phyloP scores from a whole-genome alignment of 176 grass and related monocot species.

The Eremochloa ophiuroides region DNA sequence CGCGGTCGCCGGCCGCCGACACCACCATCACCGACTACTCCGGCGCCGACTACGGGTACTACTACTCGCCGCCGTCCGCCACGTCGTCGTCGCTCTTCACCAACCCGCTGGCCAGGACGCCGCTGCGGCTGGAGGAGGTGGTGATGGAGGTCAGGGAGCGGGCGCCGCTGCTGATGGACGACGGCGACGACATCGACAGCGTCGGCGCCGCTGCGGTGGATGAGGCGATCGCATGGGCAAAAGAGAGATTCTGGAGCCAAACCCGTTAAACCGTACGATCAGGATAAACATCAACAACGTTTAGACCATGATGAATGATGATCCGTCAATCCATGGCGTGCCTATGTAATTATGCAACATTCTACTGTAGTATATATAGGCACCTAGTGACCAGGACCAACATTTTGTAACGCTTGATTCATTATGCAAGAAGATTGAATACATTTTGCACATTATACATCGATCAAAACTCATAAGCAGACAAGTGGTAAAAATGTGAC shows the following conservation, averaged over 20 bases:
- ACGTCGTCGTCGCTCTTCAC: conserved; percentile 48
- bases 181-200: conserved; percentile 44
- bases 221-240: conserved; percentile 92
- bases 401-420: conserved; percentile 4
- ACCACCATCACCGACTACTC: conserved; percentile 40
- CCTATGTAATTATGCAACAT: conserved; percentile 1
- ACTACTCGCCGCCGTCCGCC: conserved; percentile 58
- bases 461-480: background rate
- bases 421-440: background rate
- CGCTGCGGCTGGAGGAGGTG: conserved; percentile 22
- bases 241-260: conserved; percentile 69
- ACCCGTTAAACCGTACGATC: background rate
- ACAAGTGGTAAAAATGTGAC: background rate
- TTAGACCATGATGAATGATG: background rate
- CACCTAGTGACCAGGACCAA: background rate
- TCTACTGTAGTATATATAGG: background rate
- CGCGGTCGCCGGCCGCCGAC: conserved; percentile 20
- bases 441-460: background rate
- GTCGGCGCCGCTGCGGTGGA: conserved; percentile 48
- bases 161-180: conserved; percentile 48
- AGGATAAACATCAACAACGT: background rate
- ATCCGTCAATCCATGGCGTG: background rate
- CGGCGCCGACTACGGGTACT: conserved; percentile 37
- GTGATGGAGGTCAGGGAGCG: conserved; percentile 36
- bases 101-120: conserved; percentile 36